Evolutionary conservation across 768 basidiomycete genomes (phyloP).

Genomic region (Calocybe indica): DNA sequence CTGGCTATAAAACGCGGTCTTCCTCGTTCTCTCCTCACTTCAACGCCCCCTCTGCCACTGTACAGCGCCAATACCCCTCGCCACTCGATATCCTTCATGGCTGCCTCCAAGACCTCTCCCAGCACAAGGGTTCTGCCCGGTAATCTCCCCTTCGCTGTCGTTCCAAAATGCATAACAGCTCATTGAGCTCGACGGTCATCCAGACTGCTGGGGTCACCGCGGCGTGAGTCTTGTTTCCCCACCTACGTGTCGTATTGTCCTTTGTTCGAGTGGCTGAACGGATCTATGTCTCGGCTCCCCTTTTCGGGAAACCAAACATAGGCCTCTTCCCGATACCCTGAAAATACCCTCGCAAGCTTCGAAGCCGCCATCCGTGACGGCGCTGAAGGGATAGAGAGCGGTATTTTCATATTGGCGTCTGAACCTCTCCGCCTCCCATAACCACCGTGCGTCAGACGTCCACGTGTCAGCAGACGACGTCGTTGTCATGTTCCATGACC

Average conservation of each 20-base stretch:
- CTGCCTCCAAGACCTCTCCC: background rate
- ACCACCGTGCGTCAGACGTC: slow-evolving; percentile 72
- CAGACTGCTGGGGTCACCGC: slow-evolving; percentile 67
- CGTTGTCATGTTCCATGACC: slow-evolving; percentile 96
- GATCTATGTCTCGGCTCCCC: slow-evolving; percentile 1
- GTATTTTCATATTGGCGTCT: slow-evolving; percentile 53
- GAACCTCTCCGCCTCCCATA: slow-evolving; percentile 32
- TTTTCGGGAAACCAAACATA: slow-evolving; percentile 19
- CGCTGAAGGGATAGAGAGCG: slow-evolving; percentile 95
- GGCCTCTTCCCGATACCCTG: slow-evolving; percentile 84
- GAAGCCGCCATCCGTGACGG: slow-evolving; percentile 93
- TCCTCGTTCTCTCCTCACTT: background rate
- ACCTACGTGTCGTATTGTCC: background rate
- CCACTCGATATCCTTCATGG: background rate
- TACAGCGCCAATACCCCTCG: background rate
- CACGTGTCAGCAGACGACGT: slow-evolving; percentile 86
- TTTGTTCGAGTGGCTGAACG: too few species aligned
- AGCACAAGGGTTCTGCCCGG: slow-evolving; percentile 22
- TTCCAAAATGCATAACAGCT: background rate
- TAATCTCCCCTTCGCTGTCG: slow-evolving; percentile 8
- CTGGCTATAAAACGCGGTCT: slow-evolving; percentile 10
- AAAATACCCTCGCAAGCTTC: slow-evolving; percentile 95
- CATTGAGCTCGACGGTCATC: slow-evolving; percentile 1
- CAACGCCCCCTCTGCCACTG: background rate
- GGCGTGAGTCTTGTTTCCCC: slow-evolving; percentile 29